Evolutionary conservation across 2,329 filamentous ascomycete species (phyloP), one percentile per base, ranked within the genome.

Genomic region (Cladosporium austrohemisphaericum): DNA sequence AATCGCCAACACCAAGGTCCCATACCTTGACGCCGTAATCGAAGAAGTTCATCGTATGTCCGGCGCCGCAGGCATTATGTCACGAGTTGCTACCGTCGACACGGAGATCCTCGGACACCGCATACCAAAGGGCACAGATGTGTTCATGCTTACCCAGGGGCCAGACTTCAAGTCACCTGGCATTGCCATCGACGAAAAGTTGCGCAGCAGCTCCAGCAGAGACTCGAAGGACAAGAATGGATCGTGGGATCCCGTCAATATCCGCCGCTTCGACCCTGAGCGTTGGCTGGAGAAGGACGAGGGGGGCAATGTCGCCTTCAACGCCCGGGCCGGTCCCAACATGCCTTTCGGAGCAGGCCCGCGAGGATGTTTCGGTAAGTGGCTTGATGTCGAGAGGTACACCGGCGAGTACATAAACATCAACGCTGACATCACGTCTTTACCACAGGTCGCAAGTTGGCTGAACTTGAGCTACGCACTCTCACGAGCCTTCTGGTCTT

Each of bases 21-120:
- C 59, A 3, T 75, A 75, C 41, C 67, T 76, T 8, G 70, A 74
- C 45, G 73, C 67, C 0, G 53, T 58, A 2, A 60, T 71, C 8
- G 71, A 75, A 51, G 73, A 76, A 47, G 61, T 65, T 2, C 46
- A 69, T 4, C 69, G 73, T 8, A 57, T 60, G 7, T 56, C 59
- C 11, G 50, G 49, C 11, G 66, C 67, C 1, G 61, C 59, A 1
- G 53, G 52, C 1, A 57, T 44, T 4, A 37, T 60, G 1, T 50
- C 60, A 1, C 68, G 74, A 10, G 52, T 52, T 1, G 61, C 69
- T 1, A 57, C 58, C 1, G 53, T 57, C 13, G 72, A 75, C 52
- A 70, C 71, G 1, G 54, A 62, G 4, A 48, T 76, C 4, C 60
- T 76, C 1, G 73, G 73, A 4, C 61, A 68, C 37, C 52, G 41